Evolutionary conservation across 2,329 filamentous ascomycete species (phyloP).

Genomic region (Paracoccidioides brasiliensis): DNA sequence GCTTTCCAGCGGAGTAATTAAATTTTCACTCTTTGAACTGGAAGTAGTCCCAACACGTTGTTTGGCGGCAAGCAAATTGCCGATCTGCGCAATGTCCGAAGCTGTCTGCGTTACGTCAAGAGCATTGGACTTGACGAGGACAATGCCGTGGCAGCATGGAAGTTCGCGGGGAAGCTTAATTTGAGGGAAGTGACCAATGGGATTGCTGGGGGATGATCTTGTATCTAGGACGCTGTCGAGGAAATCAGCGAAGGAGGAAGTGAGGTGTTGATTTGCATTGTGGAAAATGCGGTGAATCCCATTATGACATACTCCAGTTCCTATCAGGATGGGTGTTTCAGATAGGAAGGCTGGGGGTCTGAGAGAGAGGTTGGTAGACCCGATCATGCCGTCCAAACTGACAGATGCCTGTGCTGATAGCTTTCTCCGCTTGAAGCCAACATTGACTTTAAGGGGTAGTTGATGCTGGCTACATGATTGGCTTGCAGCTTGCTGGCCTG

Average conservation of each 20-base stretch:
- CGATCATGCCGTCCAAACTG: not conserved
- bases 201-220: not conserved
- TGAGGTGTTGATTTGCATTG: not conserved
- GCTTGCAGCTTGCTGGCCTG: not conserved
- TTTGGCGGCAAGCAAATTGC: slow-evolving; percentile 15
- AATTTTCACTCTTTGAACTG: slow-evolving; percentile 16
- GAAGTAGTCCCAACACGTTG: slow-evolving; percentile 4
- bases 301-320: not conserved
- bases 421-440: not conserved
- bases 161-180: not conserved
- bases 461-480: not conserved
- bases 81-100: slow-evolving; percentile 11
- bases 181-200: not conserved
- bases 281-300: not conserved
- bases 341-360: not conserved
- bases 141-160: slow-evolving; percentile 13
- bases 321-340: not conserved
- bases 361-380: not conserved
- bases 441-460: not conserved
- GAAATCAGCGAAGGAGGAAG: not conserved
- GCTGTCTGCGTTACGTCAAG: slow-evolving; percentile 1
- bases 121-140: slow-evolving; percentile 16
- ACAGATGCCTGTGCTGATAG: not conserved
- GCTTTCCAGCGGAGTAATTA: slow-evolving; percentile 21
- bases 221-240: not conserved